Conservation (phyloP, 1,284 basidiomycete genomes). For the Apiotrichum sp. region DNA sequence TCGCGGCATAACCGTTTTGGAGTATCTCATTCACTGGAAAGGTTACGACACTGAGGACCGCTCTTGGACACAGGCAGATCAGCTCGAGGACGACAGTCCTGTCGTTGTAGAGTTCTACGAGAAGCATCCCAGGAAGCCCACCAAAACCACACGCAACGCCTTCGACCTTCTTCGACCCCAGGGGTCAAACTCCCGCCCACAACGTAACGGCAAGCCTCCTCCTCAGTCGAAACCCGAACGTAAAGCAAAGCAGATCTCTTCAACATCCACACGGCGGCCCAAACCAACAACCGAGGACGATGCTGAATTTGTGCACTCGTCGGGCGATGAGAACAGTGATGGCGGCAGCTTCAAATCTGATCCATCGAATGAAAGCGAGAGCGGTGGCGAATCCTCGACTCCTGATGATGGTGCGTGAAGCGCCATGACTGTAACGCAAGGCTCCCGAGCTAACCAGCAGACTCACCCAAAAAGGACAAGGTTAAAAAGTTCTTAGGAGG, state of each 20-base stretch:
- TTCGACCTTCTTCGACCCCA: conserved; percentile 1
- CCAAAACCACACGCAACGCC: conserved; percentile 1
- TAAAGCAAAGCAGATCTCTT: no score
- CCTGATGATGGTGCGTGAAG: no score
- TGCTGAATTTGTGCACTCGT: no score
- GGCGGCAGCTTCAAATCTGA: neutral
- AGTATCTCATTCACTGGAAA: conserved; percentile 39
- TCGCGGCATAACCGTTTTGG: conserved; percentile 19
- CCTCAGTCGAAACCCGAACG: no score
- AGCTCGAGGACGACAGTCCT: conserved; percentile 45
- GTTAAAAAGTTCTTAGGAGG: conserved; percentile 28
- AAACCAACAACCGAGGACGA: no score
- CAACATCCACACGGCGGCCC: no score
- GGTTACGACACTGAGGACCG: conserved; percentile 28
- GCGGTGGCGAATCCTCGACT: neutral
- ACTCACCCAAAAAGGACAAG: neutral
- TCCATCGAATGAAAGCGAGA: neutral
- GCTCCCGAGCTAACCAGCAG: no score
- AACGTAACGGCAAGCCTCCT: no score
- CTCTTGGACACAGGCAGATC: conserved; percentile 32
- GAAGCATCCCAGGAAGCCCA: conserved; percentile 26
- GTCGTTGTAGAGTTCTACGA: conserved; percentile 32
- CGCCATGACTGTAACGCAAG: no score
- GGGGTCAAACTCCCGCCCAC: no score
- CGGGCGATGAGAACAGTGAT: no score